These are phyloP conservation scores for Boechera stricta DNA, from an alignment of 345 rosid genomes.

Conservation along the genomic window DNA sequence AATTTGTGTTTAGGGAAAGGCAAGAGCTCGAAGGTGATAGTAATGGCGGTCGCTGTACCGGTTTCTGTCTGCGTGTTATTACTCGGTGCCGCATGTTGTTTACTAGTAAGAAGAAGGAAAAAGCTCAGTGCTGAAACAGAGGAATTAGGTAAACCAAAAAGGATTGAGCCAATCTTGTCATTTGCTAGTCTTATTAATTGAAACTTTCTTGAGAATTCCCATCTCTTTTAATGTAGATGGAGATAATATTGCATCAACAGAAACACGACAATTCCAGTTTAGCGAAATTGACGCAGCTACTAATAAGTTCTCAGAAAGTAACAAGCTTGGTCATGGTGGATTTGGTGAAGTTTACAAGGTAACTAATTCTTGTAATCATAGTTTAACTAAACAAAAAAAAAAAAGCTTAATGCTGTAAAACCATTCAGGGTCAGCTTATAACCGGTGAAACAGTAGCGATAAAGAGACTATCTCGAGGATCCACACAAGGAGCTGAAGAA, in stretches of 20 bases:
- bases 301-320: constrained; percentile 54
- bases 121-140: constrained; percentile 37
- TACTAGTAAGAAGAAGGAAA: constrained; percentile 45
- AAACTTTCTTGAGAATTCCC: background rate
- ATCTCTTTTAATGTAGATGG: constrained; percentile 36
- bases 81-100: constrained; percentile 40
- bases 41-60: constrained; percentile 47
- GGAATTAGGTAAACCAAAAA: constrained; percentile 43
- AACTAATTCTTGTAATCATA: constrained; percentile 7
- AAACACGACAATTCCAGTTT: constrained; percentile 55
- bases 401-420: background rate
- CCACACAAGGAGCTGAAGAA: constrained; percentile 57
- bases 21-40: constrained; percentile 29
- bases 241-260: constrained; percentile 45
- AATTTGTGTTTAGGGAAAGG: constrained; percentile 43
- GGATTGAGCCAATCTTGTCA: background rate
- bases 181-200: background rate
- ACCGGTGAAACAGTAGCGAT: constrained; percentile 54
- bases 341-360: constrained; percentile 76
- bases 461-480: constrained; percentile 54
- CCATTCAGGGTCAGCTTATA: constrained; percentile 41
- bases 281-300: constrained; percentile 53
- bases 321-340: constrained; percentile 76
- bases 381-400: background rate
- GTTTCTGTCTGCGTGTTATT: constrained; percentile 38